A percentile compares a stretch with the other conserved stretches of the same genome.
Evolutionary conservation across 352 stramenopile species (phyloP).

Genomic region (Globisporangium cylindrosporum): DNA sequence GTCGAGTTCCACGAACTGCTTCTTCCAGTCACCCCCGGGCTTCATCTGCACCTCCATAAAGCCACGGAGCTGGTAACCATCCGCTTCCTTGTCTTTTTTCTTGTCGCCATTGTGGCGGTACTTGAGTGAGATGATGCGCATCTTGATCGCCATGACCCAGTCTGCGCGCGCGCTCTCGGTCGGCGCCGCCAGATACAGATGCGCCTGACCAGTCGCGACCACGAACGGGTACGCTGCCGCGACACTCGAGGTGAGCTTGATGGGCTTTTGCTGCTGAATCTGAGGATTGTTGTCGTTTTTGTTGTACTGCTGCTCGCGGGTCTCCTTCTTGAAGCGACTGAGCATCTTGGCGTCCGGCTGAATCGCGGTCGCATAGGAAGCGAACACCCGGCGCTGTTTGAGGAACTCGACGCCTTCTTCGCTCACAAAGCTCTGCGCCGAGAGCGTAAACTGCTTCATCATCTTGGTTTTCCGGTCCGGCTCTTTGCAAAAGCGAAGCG

Average conservation of each 20-base stretch:
- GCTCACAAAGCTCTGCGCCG: conserved; percentile 44
- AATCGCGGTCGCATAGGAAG: conserved; percentile 41
- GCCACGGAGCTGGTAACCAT: conserved; percentile 33
- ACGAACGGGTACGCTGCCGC: conserved; percentile 50
- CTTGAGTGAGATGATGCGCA: conserved; percentile 67
- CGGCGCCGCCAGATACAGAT: conserved; percentile 43
- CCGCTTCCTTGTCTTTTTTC: conserved; percentile 13
- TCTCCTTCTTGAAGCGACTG: conserved; percentile 28
- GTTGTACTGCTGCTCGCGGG: conserved; percentile 26
- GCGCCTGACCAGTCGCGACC: conserved; percentile 50
- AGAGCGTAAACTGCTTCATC: conserved; percentile 75
- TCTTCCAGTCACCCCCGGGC: conserved; percentile 50
- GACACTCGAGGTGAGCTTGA: conserved; percentile 11
- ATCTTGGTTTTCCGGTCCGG: conserved; percentile 38
- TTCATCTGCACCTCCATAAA: conserved; percentile 59
- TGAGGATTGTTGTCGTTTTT: background rate
- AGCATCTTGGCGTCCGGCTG: conserved; percentile 32
- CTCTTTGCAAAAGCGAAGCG: conserved; percentile 49
- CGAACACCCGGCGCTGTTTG: conserved; percentile 29
- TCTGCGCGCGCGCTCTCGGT: conserved; percentile 49
- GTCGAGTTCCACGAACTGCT: conserved; percentile 56
- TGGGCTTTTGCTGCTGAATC: background rate
- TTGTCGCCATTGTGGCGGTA: conserved; percentile 41
- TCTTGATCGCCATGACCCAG: conserved; percentile 59
- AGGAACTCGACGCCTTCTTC: conserved; percentile 61